A percentile compares a stretch with the other conserved stretches of the same genome.
phyloP scores from a whole-genome alignment of 1,284 basidiomycete species.

The Microbotryomycetes sp. region DNA sequence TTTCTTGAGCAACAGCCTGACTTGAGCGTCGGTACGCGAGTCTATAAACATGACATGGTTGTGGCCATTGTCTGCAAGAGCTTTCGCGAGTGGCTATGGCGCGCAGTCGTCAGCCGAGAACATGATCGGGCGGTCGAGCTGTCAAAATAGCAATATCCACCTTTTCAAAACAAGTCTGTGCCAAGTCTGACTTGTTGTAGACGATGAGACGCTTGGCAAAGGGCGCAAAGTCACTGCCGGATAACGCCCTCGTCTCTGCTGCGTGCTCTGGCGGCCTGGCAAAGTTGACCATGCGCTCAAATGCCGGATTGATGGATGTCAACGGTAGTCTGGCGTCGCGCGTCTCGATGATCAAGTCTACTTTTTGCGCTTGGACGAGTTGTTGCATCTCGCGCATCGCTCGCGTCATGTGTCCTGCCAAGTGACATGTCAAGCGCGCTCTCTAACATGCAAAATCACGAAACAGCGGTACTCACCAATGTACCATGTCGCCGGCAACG shows the following conservation, averaged over 20 bases:
- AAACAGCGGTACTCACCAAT: slow-evolving; percentile 15
- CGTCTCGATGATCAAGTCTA: slow-evolving; percentile 88
- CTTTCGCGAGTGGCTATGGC: slow-evolving; percentile 43
- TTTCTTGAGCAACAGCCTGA: slow-evolving; percentile 44
- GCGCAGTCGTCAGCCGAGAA: not conserved
- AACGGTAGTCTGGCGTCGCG: slow-evolving; percentile 87
- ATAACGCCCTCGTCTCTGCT: not conserved
- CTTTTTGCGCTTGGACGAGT: slow-evolving; percentile 57
- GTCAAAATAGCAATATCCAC: slow-evolving; percentile 47
- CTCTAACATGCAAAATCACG: not conserved
- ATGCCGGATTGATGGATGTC: slow-evolving; percentile 82
- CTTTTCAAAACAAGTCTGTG: slow-evolving; percentile 73
- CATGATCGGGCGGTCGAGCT: not conserved
- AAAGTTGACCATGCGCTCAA: slow-evolving; percentile 54
- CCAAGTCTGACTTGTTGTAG: slow-evolving; percentile 87
- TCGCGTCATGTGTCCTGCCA: slow-evolving; percentile 88
- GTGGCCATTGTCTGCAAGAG: slow-evolving; percentile 43
- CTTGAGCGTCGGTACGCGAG: slow-evolving; percentile 45
- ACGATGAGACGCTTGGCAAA: slow-evolving; percentile 67
- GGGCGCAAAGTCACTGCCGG: slow-evolving; percentile 1
- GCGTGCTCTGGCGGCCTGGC: slow-evolving; percentile 6
- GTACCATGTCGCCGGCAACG: slow-evolving; percentile 26
- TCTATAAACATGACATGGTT: slow-evolving; percentile 50
- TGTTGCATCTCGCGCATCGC: slow-evolving; percentile 70
- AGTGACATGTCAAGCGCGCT: too few relatives aligned